phyloP scores from a whole-genome alignment of 176 grass and related monocot species.

The Echinochloa phyllopogon region DNA sequence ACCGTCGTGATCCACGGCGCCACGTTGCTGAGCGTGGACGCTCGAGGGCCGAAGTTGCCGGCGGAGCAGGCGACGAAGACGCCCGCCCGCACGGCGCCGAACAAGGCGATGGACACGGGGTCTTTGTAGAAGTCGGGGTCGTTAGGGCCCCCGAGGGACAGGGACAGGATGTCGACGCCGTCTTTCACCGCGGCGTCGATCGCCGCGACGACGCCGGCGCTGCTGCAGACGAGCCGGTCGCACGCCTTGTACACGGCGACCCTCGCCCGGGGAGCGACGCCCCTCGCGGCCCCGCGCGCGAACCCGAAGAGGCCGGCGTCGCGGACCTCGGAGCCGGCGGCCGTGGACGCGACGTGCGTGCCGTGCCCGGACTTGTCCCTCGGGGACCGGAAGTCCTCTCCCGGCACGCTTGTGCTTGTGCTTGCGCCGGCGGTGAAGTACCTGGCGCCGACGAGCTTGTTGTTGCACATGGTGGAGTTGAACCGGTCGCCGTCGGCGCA shows the following conservation, averaged over 20 bases:
- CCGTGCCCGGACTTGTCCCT: conserved; percentile 29
- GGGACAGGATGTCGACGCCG: conserved; percentile 48
- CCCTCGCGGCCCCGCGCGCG: neutral
- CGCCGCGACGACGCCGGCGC: neutral
- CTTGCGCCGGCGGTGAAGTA: neutral
- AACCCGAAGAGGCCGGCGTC: conserved; percentile 1
- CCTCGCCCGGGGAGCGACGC: conserved; percentile 35
- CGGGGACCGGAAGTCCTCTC: neutral
- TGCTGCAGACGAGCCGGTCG: rapidly evolving
- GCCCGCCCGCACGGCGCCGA: conserved; percentile 28
- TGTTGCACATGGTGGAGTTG: conserved; percentile 46
- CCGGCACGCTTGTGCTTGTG: too few relatives aligned
- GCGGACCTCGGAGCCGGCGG: conserved; percentile 1
- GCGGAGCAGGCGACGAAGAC: conserved; percentile 44
- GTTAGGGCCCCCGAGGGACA: neutral
- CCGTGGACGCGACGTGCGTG: conserved; percentile 46
- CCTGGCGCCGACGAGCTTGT: conserved; percentile 49
- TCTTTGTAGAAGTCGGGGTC: neutral
- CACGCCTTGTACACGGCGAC: conserved; percentile 56
- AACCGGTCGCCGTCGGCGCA: conserved; percentile 38
- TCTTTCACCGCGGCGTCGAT: conserved; percentile 45
- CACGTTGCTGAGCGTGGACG: neutral
- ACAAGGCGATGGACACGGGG: conserved; percentile 24
- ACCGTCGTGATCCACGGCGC: conserved; percentile 48
- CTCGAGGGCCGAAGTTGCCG: neutral